phyloP scores from a whole-genome alignment of 2,329 filamentous ascomycete genomes.

The Gnomoniopsis smithogilvyi region DNA sequence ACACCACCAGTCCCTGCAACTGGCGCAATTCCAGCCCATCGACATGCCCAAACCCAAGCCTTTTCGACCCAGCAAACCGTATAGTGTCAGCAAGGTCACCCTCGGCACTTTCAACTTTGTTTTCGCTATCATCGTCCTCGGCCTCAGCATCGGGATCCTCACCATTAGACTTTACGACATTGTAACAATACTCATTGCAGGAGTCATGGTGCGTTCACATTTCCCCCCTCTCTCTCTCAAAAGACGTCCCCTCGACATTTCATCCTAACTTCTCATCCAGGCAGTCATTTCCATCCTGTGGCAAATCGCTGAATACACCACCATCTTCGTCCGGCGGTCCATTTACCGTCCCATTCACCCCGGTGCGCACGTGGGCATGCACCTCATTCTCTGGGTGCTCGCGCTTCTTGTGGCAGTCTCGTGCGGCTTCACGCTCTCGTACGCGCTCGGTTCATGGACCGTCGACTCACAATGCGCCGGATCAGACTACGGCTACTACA shows the following conservation, averaged over 20 bases:
- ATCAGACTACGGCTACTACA: background rate
- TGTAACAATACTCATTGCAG: background rate
- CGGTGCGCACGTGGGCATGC: constrained; percentile 39
- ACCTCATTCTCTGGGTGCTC: constrained; percentile 39
- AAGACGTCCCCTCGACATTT: no score
- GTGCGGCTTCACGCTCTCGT: constrained; percentile 32
- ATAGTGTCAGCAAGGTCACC: constrained; percentile 7
- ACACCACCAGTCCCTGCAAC: background rate
- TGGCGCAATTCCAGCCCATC: constrained; percentile 1
- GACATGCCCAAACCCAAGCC: constrained; percentile 1
- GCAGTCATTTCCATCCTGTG: constrained; percentile 34
- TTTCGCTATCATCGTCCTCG: constrained; percentile 14
- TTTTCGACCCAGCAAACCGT: constrained; percentile 7
- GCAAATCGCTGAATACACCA: constrained; percentile 36
- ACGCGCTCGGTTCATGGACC: constrained; percentile 24
- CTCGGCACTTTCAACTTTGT: constrained; percentile 10
- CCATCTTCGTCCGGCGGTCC: constrained; percentile 29
- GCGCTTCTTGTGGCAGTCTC: constrained; percentile 31
- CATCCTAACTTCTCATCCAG: constrained; percentile 26
- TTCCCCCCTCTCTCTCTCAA: background rate
- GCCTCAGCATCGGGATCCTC: background rate
- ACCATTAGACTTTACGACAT: background rate
- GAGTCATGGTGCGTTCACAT: background rate
- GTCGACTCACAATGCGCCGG: constrained; percentile 17
- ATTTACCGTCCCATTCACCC: constrained; percentile 36